Percentiles rank a stretch among this genome's conserved stretches.
Evolutionary conservation across 345 rosid species (phyloP).

Genomic region (Geranium brycei): DNA sequence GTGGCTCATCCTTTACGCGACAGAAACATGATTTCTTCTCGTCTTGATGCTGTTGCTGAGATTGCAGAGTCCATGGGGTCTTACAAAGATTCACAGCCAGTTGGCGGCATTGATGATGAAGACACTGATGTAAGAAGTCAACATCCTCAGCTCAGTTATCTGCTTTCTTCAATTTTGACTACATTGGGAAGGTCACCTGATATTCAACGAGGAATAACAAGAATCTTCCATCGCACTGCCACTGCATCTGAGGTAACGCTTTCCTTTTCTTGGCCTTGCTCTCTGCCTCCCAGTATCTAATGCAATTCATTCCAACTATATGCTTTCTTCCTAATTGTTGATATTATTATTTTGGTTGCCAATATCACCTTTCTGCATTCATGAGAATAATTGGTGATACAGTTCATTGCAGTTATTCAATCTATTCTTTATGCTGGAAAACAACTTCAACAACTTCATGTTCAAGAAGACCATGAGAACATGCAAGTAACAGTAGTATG

Average conservation of each 20-base stretch:
- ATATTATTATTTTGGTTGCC: neutral
- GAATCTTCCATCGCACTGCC: constrained; percentile 87
- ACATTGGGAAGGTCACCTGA: constrained; percentile 64
- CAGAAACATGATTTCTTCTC: constrained; percentile 69
- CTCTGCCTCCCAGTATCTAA: neutral
- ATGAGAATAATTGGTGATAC: constrained; percentile 27
- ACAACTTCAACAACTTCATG: constrained; percentile 50
- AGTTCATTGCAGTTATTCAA: constrained; percentile 87
- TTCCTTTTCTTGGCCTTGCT: neutral
- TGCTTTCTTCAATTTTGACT: constrained; percentile 67
- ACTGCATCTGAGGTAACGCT: constrained; percentile 66
- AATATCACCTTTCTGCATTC: constrained; percentile 10
- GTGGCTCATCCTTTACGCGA: constrained; percentile 86
- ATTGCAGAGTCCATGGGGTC: constrained; percentile 70
- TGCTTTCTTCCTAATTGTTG: neutral
- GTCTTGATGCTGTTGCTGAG: constrained; percentile 98
- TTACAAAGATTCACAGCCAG: constrained; percentile 27
- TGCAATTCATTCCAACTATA: neutral
- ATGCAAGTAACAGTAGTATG: constrained; percentile 17
- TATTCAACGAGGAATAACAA: constrained; percentile 91
- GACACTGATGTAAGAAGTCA: constrained; percentile 23
- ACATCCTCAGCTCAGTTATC: constrained; percentile 33
- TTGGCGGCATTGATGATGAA: constrained; percentile 24
- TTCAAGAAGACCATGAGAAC: constrained; percentile 29
- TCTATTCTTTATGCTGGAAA: constrained; percentile 63